Base-by-base conservation (phyloP, 495 filamentous ascomycete species). In the Daldinia loculata region DNA sequence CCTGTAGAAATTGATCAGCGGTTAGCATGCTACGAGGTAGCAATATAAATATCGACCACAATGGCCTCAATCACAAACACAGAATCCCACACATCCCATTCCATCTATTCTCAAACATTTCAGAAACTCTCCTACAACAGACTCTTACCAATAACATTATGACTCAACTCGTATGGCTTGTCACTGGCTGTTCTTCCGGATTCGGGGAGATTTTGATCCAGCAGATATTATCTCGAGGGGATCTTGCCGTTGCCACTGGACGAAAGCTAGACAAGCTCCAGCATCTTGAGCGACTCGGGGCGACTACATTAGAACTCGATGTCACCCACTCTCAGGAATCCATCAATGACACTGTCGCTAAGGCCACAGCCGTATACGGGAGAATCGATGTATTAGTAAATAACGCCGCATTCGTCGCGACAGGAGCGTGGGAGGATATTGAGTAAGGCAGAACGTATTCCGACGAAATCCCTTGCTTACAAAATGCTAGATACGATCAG, bases 241-340 rank as follows among this genome's bases (percentile, higher is more conserved):
- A 87, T 71, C 79, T 77, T 32, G 85, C 84, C 14, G 80, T 88
- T 45, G 86, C 86, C 4, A 83, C 82, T 0, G 80, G 81, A 3
- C 84, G 86, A 29, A 79, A 75, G 29, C 67, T 76, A 6, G 76
- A 81, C 0, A 78, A 74, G 50, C 74, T 86, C 19, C 26, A 74
- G 29, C 74, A 81, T 59, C 74, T 87, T 6, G 75, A 24, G 19
- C 17, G 9, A 22, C 43, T 48, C 19, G 43, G 43, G 8, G 43
- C 43, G 4, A 22, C 19, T 24, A 24, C 12, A 22, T 24, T 48
- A 22, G 43, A 48, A 24, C 43, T 48, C 43, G 43, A 48, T 6
- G 43, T 48, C 8, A 48, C 43, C 9, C 8, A 48, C 19, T 48
- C 43, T 22, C 43, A 48, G 43, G 43, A 48, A 24, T 22, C 43